phyloP scores from a whole-genome alignment of 2,329 filamentous ascomycete species.

The Aspergillus pseudoviridinutans region DNA sequence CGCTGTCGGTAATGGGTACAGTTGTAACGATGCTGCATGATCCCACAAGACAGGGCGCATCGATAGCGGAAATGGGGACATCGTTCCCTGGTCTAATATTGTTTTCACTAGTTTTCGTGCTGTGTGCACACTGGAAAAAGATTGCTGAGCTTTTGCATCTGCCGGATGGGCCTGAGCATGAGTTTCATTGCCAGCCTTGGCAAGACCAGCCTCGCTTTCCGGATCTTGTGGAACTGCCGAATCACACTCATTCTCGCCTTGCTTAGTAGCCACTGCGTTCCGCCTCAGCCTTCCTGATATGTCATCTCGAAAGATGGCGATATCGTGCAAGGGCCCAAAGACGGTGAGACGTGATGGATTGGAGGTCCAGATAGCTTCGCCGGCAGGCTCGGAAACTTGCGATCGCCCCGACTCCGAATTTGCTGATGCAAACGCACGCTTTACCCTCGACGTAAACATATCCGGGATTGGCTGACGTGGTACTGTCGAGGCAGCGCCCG shows the following conservation, averaged over 20 bases:
- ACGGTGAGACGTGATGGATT: slow-evolving; percentile 80
- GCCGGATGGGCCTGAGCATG: slow-evolving; percentile 16
- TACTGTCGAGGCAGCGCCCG: slow-evolving; percentile 45
- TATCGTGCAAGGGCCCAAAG: slow-evolving; percentile 83
- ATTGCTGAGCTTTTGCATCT: slow-evolving; percentile 11
- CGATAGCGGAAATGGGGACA: slow-evolving; percentile 80
- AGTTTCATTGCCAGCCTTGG: slow-evolving; percentile 30
- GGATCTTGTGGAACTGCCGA: slow-evolving; percentile 25
- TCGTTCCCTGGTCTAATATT: slow-evolving; percentile 81
- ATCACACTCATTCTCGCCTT: slow-evolving; percentile 19
- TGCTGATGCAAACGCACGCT: slow-evolving; percentile 72
- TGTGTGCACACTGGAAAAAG: slow-evolving; percentile 37
- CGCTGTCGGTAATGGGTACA: slow-evolving; percentile 85
- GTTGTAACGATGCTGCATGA: slow-evolving; percentile 66
- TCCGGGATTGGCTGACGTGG: slow-evolving; percentile 64
- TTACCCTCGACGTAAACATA: slow-evolving; percentile 82
- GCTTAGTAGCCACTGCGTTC: slow-evolving; percentile 67
- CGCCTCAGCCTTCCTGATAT: slow-evolving; percentile 74
- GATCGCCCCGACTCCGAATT: slow-evolving; percentile 63
- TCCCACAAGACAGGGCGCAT: slow-evolving; percentile 88
- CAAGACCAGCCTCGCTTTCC: slow-evolving; percentile 16
- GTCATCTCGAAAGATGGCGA: slow-evolving; percentile 84
- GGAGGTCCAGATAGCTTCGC: slow-evolving; percentile 79
- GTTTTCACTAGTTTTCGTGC: slow-evolving; percentile 84
- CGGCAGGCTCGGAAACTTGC: slow-evolving; percentile 51